phyloP scores from a whole-genome alignment of 345 rosid species.

The Eucalyptus lansdowneana region DNA sequence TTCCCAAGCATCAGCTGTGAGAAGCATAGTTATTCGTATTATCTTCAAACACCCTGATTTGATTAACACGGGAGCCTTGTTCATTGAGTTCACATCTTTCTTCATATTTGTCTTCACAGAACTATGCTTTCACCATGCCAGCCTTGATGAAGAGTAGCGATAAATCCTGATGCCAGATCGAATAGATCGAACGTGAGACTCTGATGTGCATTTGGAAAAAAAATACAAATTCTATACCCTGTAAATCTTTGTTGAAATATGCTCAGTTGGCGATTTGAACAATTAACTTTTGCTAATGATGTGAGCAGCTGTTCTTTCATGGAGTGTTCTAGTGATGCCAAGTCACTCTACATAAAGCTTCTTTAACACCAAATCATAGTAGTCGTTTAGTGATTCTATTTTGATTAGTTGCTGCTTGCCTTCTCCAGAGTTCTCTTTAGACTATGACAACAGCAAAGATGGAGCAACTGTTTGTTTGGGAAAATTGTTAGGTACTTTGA shows the following conservation, averaged over 20 bases:
- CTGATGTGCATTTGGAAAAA: background rate
- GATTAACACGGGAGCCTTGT: constrained; percentile 93
- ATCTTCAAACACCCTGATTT: constrained; percentile 76
- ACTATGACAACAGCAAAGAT: background rate
- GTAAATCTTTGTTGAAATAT: background rate
- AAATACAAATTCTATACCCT: background rate
- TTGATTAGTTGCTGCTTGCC: background rate
- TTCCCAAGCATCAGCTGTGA: constrained; percentile 47
- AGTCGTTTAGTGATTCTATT: background rate
- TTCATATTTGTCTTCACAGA: constrained; percentile 84
- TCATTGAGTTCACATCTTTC: constrained; percentile 94
- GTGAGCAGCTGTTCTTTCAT: background rate
- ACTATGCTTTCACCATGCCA: constrained; percentile 79
- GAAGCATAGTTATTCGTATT: constrained; percentile 78
- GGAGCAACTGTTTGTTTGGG: background rate
- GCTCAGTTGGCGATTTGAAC: background rate
- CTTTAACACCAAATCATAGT: background rate
- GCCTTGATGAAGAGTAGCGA: constrained; percentile 86
- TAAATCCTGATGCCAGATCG: background rate
- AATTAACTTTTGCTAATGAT: background rate
- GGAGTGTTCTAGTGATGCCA: background rate
- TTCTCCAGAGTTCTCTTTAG: background rate
- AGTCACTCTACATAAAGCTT: background rate
- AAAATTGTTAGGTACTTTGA: background rate
- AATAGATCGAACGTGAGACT: background rate